Base-by-base conservation (phyloP, 306 rosid genomes). In the Aeschynomene evenia region DNA sequence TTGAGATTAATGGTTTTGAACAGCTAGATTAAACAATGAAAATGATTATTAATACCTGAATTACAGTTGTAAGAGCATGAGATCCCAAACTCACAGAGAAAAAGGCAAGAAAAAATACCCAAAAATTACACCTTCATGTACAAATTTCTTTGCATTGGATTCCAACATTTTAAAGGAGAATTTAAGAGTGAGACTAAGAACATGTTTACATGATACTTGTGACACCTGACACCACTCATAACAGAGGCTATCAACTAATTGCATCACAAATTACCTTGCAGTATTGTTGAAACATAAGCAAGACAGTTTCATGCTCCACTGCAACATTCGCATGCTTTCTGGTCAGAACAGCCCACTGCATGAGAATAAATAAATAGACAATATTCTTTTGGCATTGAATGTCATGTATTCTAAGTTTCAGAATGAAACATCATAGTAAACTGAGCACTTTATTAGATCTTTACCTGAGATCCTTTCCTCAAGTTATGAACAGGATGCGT, bases 381-480 rank as follows among this genome's bases (percentile, higher is more conserved):
- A 40, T 11, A 64, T 49, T 55, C 28, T n/a, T 52, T 57, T 13
- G 45, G 58, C 0, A 31, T 63, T 60, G 28, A 45, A 34, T 49
- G 48, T 64, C 58, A 61, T 49, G 48, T 62, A 49, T 48, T 61
- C 71, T 62, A 33, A 62, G 63, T 33, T 67, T 70, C 22, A 15
- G 49, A 67, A 64, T 57, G 55, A 70, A n/a, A 28, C 50, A 49
- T 45, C 55, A 66, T 12, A 53, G 49, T 60, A 71, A 78, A 22
- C n/a, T n/a, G n/a, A n/a, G 60, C 39, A 60, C 31, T 63, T 39
- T 13, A 22, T 16, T 46, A 18, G 71, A 43, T 24, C 59, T 57
- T 64, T 80, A 95, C 99, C 96, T 95, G 99, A 66, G 99, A 95
- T 63, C 99, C 99, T 84, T 95, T 95, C 76, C 99, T 87, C 99